phyloP scores from a whole-genome alignment of 306 rosid species.

The Heteromeles arbutifolia region DNA sequence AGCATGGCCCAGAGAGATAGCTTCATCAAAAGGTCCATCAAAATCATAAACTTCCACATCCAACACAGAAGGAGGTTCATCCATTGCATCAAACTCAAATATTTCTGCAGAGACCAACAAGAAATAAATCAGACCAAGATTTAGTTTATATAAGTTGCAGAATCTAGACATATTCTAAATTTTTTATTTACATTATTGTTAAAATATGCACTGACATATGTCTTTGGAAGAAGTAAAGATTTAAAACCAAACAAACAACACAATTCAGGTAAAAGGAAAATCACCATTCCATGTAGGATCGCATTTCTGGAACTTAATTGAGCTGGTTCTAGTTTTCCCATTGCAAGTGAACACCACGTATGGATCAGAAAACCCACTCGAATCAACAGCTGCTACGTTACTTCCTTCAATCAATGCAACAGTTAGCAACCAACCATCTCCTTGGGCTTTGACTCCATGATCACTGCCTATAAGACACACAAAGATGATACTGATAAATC shows the following conservation, averaged over 20 bases:
- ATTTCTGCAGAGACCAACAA: conserved; percentile 50
- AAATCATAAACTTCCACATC: conserved; percentile 78
- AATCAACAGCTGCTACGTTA: conserved; percentile 62
- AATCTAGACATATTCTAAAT: not conserved
- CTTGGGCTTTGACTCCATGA: conserved; percentile 88
- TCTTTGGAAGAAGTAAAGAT: not conserved
- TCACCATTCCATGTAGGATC: conserved; percentile 94
- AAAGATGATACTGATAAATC: not conserved
- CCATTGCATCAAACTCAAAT: conserved; percentile 97
- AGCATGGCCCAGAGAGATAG: conserved; percentile 58
- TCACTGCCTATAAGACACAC: conserved; percentile 59
- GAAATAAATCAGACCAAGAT: conserved; percentile 14
- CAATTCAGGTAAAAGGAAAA: conserved; percentile 10
- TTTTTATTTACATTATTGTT: not conserved
- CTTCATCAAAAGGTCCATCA: conserved; percentile 93
- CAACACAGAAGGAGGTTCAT: conserved; percentile 87
- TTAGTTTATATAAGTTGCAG: not conserved
- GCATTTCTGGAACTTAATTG: conserved; percentile 77
- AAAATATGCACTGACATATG: not conserved
- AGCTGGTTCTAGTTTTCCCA: conserved; percentile 87
- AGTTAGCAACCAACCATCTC: conserved; percentile 97
- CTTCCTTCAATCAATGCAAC: conserved; percentile 92
- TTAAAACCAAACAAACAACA: not conserved
- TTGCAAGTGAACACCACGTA: conserved; percentile 88
- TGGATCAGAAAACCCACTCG: conserved; percentile 66